A percentile compares a stretch with the other conserved stretches of the same genome.
These are phyloP conservation scores for Neophaeococcomyces mojaviensis DNA, from an alignment of 2,329 filamentous ascomycete species.

Conservation along the genomic window DNA sequence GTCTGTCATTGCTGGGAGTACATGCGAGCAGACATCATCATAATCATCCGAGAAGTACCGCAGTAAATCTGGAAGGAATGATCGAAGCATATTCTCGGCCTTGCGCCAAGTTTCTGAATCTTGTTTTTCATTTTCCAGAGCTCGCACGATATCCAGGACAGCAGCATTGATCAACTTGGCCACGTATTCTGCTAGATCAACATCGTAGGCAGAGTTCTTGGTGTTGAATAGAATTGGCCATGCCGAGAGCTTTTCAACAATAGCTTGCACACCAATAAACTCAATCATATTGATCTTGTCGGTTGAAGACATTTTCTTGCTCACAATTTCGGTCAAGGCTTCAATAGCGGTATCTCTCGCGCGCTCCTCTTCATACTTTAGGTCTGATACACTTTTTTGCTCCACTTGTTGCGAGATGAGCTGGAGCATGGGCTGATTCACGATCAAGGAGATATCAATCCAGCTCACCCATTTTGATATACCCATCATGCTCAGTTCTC, in stretches of 20 bases:
- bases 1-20: conserved; percentile 88
- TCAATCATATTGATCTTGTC: conserved; percentile 93
- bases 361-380: conserved; percentile 59
- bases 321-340: conserved; percentile 89
- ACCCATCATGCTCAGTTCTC: conserved; percentile 85
- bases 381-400: conserved; percentile 54
- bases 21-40: conserved; percentile 93
- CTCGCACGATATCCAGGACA: conserved; percentile 76
- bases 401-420: conserved; percentile 80
- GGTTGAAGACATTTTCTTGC: conserved; percentile 91
- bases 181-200: conserved; percentile 87
- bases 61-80: conserved; percentile 77
- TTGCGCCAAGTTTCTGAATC: conserved; percentile 60
- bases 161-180: conserved; percentile 92
- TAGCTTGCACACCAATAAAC: conserved; percentile 78
- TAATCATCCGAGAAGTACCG: conserved; percentile 97
- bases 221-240: conserved; percentile 74
- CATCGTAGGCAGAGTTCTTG: conserved; percentile 80
- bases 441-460: conserved; percentile 91
- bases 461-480: conserved; percentile 97
- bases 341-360: conserved; percentile 88
- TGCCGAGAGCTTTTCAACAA: conserved; percentile 76
- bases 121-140: conserved; percentile 61
- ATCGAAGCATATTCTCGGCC: conserved; percentile 73
- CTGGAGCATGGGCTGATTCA: conserved; percentile 80